These are phyloP conservation scores for Pseudogymnoascus sp. DNA, from an alignment of 2,329 filamentous ascomycete species.

Conservation along the genomic window DNA sequence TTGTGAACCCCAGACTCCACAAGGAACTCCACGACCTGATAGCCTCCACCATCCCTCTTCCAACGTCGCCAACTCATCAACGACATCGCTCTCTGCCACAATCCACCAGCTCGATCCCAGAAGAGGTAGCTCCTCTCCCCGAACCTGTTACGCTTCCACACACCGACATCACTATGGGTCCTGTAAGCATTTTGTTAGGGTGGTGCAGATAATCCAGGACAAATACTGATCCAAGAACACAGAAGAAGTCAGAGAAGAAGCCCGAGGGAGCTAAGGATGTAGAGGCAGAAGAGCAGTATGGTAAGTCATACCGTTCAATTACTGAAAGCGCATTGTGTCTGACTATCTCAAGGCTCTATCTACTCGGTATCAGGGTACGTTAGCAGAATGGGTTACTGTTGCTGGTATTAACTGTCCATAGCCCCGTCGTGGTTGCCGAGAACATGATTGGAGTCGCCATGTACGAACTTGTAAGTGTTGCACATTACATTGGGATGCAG, in stretches of 20 bases:
- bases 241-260: constrained; percentile 28
- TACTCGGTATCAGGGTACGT: constrained; percentile 63
- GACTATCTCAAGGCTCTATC: constrained; percentile 47
- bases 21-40: constrained; percentile 22
- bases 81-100: constrained; percentile 21
- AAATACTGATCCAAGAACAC: neutral
- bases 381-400: constrained; percentile 5
- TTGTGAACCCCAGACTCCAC: constrained; percentile 22
- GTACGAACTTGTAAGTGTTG: constrained; percentile 83
- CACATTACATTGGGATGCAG: constrained; percentile 28
- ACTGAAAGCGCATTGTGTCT: constrained; percentile 12
- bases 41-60: constrained; percentile 29
- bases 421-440: constrained; percentile 93
- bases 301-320: constrained; percentile 32
- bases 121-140: constrained; percentile 7
- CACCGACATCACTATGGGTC: constrained; percentile 32
- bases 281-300: constrained; percentile 50
- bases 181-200: constrained; percentile 22
- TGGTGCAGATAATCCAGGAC: neutral
- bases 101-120: constrained; percentile 27
- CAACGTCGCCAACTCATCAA: constrained; percentile 26
- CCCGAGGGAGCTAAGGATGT: constrained; percentile 37
- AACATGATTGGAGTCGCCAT: constrained; percentile 99
- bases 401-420: constrained; percentile 31
- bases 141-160: constrained; percentile 17